phyloP scores from a whole-genome alignment of 192 early-diverging fungal genomes.

The Gryganskiella cystojenkinii region DNA sequence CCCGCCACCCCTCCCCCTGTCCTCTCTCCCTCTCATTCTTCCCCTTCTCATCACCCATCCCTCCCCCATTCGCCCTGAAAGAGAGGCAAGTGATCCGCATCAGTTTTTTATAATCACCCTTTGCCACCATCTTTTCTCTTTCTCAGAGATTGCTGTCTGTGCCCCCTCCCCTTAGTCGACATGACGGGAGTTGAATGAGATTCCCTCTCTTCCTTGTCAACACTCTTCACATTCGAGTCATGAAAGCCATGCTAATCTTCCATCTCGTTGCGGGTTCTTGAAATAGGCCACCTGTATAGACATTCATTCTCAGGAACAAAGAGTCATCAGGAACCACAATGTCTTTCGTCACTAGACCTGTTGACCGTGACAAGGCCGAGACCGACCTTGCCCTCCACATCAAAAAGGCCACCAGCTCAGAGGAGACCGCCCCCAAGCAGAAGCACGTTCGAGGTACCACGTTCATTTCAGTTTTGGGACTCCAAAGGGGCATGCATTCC shows the following conservation, averaged over 20 bases:
- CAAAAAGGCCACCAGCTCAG: slow-evolving; percentile 88
- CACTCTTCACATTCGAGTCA: no score
- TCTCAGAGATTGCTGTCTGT: no score
- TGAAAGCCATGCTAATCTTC: no score
- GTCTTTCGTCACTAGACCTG: slow-evolving; percentile 65
- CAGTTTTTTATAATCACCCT: neutral
- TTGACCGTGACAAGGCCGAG: slow-evolving; percentile 82
- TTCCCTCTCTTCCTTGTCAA: no score
- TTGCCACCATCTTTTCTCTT: neutral
- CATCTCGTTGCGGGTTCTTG: no score
- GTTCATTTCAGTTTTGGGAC: neutral
- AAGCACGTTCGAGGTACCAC: slow-evolving; percentile 88
- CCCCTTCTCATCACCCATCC: neutral
- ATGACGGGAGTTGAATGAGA: no score
- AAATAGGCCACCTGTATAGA: neutral
- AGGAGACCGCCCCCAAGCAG: slow-evolving; percentile 96
- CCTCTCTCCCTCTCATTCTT: neutral
- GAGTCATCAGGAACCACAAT: slow-evolving; percentile 1
- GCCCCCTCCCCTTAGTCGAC: no score
- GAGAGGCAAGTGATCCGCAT: neutral
- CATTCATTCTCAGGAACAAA: neutral
- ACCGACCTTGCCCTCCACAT: slow-evolving; percentile 87
- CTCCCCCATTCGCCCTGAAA: neutral
- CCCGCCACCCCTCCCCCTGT: neutral
- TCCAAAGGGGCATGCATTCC: no score